phyloP scores from a whole-genome alignment of 2,329 filamentous ascomycete genomes.

The Zalaria obscura region DNA sequence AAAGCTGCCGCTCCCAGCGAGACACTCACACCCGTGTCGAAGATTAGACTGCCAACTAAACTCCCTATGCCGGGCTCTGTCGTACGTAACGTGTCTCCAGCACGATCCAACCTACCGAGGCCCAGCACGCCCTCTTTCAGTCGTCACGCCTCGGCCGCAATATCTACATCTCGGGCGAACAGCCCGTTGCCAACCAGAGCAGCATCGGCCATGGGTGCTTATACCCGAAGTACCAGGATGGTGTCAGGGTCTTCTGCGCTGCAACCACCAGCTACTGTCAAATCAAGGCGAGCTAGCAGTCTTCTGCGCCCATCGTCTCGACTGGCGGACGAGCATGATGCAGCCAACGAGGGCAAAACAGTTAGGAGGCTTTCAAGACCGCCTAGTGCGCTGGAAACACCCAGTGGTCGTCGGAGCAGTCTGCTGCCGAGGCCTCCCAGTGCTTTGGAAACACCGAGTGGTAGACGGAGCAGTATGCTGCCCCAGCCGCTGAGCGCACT shows the following conservation, averaged over 20 bases:
- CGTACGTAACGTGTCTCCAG: not conserved
- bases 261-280: not conserved
- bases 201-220: not conserved
- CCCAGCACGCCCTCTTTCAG: not conserved
- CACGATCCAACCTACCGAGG: not conserved
- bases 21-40: conserved; percentile 1
- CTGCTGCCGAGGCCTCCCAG: no score
- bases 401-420: not conserved
- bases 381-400: not conserved
- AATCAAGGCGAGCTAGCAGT: not conserved
- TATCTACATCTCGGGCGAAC: not conserved
- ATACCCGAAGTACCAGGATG: not conserved
- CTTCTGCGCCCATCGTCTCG: not conserved
- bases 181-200: not conserved
- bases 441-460: no score
- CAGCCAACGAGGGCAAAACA: not conserved
- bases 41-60: conserved; percentile 2
- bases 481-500: not conserved
- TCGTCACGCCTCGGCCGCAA: not conserved
- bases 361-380: not conserved
- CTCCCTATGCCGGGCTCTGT: conserved; percentile 3
- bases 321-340: not conserved
- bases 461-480: not conserved
- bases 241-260: not conserved
- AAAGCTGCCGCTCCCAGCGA: conserved; percentile 10